Evolutionary conservation across 2,329 filamentous ascomycete species (phyloP).

Genomic region (Colletotrichum phormii): DNA sequence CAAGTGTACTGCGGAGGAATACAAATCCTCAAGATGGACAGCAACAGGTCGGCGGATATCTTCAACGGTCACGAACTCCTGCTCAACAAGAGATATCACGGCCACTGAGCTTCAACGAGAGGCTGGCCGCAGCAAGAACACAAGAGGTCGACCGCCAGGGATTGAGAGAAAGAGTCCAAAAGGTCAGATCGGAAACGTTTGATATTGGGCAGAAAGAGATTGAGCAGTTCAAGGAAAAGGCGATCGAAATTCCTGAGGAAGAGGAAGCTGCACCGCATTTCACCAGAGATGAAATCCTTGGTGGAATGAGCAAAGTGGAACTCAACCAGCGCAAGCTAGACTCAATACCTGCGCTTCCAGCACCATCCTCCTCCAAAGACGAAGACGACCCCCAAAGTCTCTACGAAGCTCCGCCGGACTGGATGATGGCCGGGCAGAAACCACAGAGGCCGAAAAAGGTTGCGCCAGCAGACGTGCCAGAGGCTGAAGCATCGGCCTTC

Average conservation of each 20-base stretch:
- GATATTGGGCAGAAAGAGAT: constrained; percentile 68
- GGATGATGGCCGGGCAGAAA: constrained; percentile 23
- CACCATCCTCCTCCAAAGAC: constrained; percentile 7
- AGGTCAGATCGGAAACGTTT: constrained; percentile 67
- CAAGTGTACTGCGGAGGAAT: constrained; percentile 56
- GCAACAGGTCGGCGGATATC: constrained; percentile 51
- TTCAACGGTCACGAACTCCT: constrained; percentile 58
- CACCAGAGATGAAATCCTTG: constrained; percentile 72
- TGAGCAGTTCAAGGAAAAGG: constrained; percentile 69
- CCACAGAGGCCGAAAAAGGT: constrained; percentile 39
- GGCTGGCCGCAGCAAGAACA: constrained; percentile 77
- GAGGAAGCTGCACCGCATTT: constrained; percentile 62
- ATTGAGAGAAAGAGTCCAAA: constrained; percentile 63
- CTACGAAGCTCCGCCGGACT: constrained; percentile 29
- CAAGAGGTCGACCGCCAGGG: constrained; percentile 65
- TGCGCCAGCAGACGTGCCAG: constrained; percentile 49
- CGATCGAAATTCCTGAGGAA: constrained; percentile 64
- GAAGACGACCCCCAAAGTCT: constrained; percentile 23
- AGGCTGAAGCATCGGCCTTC: constrained; percentile 72
- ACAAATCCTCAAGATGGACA: constrained; percentile 42
- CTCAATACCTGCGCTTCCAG: constrained; percentile 2
- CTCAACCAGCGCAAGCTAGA: background rate
- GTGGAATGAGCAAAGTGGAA: constrained; percentile 44
- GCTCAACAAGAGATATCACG: constrained; percentile 47
- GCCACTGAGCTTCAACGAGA: constrained; percentile 81